Base-by-base conservation (phyloP, 352 stramenopile genomes). In the Pythium utonaiense region DNA sequence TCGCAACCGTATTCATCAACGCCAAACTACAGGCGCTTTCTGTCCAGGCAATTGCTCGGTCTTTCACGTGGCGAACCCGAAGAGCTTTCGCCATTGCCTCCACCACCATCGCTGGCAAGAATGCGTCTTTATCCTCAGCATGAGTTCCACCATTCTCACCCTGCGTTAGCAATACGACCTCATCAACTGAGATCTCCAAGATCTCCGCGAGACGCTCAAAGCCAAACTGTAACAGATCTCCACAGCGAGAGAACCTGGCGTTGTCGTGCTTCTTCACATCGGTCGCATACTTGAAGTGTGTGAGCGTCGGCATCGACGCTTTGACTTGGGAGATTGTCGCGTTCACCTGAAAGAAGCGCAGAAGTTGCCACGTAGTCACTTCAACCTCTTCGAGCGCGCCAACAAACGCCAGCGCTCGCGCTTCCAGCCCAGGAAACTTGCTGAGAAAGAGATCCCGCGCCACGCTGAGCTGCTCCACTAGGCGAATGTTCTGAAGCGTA, bases 251-350 rank as follows among this genome's bases (percentile, higher is more conserved):
- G 21, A 82, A 84, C 3, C 82, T 74, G 12, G 40, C 30, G 50
- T 77, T 61, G 41, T 94, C 67, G 50, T 85, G 57, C 17, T 69
- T 75, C 38, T 75, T 80, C 22, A 86, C 69, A 12, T 87, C 74
- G 1, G 68, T 77, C 57, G 83, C 74, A 33, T 71, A 60, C 0
- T 58, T 41, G 24, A 78, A 90, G 30, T 80, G 74, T 4, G 74
- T 85, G 21, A 94, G 78, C 36, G 67, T 67, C 22, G 70, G 59
- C 70, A 86, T 83, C n/a, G 66, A 63, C 12, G 54, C 44, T 53
- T 91, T 91, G 16, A 92, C 75, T 19, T 86, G 73, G 0, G 76
- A 75, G 14, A 89, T 70, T 5, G 78, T 91, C 19, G 51, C 66
- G 57, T 83, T 58, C 5, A 53, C 31, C 3, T 73, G 55, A 31